Conservation (phyloP, 768 basidiomycete species). For the Leucosporidium creatinivorum region DNA sequence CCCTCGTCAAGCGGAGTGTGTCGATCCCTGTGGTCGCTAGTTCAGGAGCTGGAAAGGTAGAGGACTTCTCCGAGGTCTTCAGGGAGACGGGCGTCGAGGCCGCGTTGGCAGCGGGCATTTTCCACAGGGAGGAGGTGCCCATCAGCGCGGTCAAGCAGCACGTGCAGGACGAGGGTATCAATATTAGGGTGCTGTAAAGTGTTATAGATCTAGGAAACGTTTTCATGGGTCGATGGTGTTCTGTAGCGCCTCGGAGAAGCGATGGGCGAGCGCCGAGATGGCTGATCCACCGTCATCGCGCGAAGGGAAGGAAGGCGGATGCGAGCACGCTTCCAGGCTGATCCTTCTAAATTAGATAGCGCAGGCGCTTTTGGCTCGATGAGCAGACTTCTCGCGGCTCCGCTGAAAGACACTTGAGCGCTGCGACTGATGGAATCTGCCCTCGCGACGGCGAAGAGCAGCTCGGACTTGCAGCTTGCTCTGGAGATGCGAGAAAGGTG, state of each 20-base stretch:
- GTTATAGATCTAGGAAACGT: not conserved
- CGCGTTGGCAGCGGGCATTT: slow-evolving; percentile 92
- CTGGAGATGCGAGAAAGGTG: too few species aligned
- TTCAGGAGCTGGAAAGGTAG: slow-evolving; percentile 75
- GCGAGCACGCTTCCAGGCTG: too few species aligned
- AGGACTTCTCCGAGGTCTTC: slow-evolving; percentile 87
- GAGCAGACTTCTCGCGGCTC: too few species aligned
- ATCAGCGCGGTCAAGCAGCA: slow-evolving; percentile 70
- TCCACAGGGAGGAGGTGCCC: slow-evolving; percentile 79
- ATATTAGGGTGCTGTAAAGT: slow-evolving; percentile 32
- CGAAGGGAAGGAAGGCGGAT: too few species aligned
- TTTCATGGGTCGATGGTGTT: not conserved
- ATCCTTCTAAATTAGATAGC: too few species aligned
- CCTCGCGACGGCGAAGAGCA: too few species aligned
- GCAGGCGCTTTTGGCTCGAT: too few species aligned
- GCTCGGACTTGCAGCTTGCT: too few species aligned
- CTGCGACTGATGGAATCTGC: too few species aligned
- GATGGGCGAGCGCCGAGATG: too few species aligned
- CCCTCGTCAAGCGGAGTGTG: slow-evolving; percentile 65
- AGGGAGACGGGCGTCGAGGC: slow-evolving; percentile 62
- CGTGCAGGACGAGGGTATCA: slow-evolving; percentile 38
- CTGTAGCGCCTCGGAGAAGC: not conserved
- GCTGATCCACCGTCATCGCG: too few species aligned
- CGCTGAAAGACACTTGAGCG: too few species aligned
- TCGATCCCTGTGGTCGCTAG: slow-evolving; percentile 89